Conservation (phyloP, 352 stramenopile genomes). For the Phytophthora macrochlamydospora region DNA sequence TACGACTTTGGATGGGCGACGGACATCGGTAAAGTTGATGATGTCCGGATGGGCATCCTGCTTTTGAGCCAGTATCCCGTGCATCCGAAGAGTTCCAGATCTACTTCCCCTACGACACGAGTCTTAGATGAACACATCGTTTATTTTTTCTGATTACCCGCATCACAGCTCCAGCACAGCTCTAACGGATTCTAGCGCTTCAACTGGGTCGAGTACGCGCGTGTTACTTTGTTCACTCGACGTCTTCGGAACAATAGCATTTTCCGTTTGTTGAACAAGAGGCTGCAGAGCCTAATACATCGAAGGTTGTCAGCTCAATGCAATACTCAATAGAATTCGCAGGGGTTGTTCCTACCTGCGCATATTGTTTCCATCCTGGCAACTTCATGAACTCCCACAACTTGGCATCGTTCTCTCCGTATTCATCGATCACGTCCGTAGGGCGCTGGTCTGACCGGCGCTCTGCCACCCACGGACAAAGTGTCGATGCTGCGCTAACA, state of each 20-base stretch:
- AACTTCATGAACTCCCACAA: conserved; percentile 34
- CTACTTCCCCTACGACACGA: too few relatives aligned
- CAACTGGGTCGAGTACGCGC: conserved; percentile 15
- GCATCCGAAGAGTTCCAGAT: too few relatives aligned
- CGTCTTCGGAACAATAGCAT: conserved; percentile 1
- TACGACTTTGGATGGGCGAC: too few relatives aligned
- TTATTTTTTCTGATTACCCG: background rate
- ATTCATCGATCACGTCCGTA: conserved; percentile 16
- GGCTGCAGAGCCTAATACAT: conserved; percentile 16
- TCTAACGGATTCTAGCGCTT: conserved; percentile 27
- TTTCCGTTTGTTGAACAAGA: conserved; percentile 8
- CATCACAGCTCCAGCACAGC: conserved; percentile 33
- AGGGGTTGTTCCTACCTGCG: conserved; percentile 38
- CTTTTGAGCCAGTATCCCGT: too few relatives aligned
- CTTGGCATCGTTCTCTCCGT: conserved; percentile 25
- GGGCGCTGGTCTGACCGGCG: conserved; percentile 12
- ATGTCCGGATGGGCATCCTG: too few relatives aligned
- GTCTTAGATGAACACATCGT: too few relatives aligned
- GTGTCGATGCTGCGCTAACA: conserved; percentile 46
- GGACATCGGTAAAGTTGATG: too few relatives aligned
- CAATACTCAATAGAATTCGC: background rate
- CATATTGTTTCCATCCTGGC: conserved; percentile 44
- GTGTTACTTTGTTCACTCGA: conserved; percentile 3
- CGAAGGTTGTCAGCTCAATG: background rate
- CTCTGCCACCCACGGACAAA: conserved; percentile 60